These are phyloP conservation scores for Populus hybrid DNA, from an alignment of 441 rosid genomes.

Conservation along the genomic window DNA sequence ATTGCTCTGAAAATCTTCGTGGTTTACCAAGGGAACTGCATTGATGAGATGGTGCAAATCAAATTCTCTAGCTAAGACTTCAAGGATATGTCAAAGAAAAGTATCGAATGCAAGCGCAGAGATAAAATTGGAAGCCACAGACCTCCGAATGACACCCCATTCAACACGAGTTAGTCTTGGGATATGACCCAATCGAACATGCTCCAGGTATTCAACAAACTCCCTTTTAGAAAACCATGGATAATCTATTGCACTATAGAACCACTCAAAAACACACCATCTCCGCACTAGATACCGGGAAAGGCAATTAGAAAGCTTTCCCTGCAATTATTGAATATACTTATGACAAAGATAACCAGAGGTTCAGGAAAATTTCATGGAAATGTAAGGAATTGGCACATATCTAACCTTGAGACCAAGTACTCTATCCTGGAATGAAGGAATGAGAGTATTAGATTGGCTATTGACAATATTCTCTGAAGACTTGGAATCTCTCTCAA, in stretches of 20 bases:
- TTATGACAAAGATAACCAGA: slow-evolving; percentile 10
- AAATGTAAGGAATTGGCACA: slow-evolving; percentile 14
- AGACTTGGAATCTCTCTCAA: slow-evolving; percentile 35
- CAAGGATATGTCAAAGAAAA: slow-evolving; percentile 5
- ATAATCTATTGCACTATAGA: slow-evolving; percentile 93
- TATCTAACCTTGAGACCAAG: slow-evolving; percentile 51
- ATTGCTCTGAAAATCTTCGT: slow-evolving; percentile 88
- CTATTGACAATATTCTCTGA: slow-evolving; percentile 36
- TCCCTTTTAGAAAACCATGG: slow-evolving; percentile 99
- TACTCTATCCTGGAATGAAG: slow-evolving; percentile 30
- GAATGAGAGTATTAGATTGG: slow-evolving; percentile 32
- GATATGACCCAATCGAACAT: slow-evolving; percentile 88
- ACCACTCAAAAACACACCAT: slow-evolving; percentile 96
- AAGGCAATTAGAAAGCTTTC: slow-evolving; percentile 64
- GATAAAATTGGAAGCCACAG: slow-evolving; percentile 21
- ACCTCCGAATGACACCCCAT: slow-evolving; percentile 99
- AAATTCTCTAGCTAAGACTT: slow-evolving; percentile 14
- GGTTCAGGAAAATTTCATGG: not conserved
- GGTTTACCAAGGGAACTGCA: slow-evolving; percentile 99
- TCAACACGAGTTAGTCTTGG: slow-evolving; percentile 93
- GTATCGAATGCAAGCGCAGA: not conserved
- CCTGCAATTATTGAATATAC: slow-evolving; percentile 44
- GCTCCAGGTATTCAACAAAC: slow-evolving; percentile 88
- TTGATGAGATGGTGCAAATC: slow-evolving; percentile 8
- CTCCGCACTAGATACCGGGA: slow-evolving; percentile 60